phyloP scores from a whole-genome alignment of 2,329 filamentous ascomycete species.

The Thelonectria rubi region DNA sequence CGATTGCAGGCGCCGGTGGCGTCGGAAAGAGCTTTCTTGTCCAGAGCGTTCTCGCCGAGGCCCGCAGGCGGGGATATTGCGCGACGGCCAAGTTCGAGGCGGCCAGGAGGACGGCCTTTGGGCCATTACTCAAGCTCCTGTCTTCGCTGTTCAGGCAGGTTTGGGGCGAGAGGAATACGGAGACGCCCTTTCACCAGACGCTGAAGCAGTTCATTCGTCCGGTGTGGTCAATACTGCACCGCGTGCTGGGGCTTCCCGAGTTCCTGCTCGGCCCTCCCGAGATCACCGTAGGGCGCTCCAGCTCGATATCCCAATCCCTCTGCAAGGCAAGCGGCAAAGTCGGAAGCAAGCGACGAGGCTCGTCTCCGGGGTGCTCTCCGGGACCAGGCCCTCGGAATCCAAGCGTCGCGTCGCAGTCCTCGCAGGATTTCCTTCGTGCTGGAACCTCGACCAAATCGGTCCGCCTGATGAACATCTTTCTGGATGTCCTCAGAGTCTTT shows the following conservation, averaged over 20 bases:
- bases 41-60: constrained; percentile 69
- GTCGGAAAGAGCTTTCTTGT: constrained; percentile 73
- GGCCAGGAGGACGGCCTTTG: constrained; percentile 67
- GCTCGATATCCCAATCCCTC: constrained; percentile 47
- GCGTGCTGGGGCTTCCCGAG: constrained; percentile 70
- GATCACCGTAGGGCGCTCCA: constrained; percentile 45
- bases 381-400: constrained; percentile 47
- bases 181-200: constrained; percentile 69
- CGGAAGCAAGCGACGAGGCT: constrained; percentile 55
- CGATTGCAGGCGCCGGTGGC: constrained; percentile 68
- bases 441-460: constrained; percentile 70
- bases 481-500: constrained; percentile 85
- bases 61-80: constrained; percentile 69
- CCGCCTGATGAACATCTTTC: constrained; percentile 85
- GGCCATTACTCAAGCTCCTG: constrained; percentile 69
- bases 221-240: constrained; percentile 71
- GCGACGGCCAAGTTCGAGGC: constrained; percentile 73
- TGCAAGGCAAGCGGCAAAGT: constrained; percentile 46
- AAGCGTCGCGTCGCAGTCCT: constrained; percentile 57
- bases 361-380: constrained; percentile 59
- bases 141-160: constrained; percentile 74
- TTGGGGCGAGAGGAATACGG: constrained; percentile 72
- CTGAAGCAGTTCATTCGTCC: constrained; percentile 70
- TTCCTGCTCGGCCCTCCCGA: constrained; percentile 70
- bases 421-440: constrained; percentile 68